phyloP scores from a whole-genome alignment of 2,329 filamentous ascomycete genomes.

The Penicillium janthinellum region DNA sequence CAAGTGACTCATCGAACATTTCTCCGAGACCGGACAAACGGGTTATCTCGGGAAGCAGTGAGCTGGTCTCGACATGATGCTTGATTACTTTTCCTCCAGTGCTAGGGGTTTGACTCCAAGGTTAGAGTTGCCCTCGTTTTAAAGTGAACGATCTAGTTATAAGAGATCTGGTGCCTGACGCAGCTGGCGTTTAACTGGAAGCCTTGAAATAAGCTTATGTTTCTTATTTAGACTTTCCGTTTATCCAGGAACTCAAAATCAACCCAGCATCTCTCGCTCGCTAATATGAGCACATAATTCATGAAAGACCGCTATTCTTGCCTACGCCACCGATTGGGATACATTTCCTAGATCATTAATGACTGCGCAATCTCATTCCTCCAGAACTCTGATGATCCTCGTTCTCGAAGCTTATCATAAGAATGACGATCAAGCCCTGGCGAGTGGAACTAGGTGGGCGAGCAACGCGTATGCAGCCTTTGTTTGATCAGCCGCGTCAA shows the following conservation, averaged over 20 bases:
- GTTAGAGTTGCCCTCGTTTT: not conserved
- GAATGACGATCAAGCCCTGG: not conserved
- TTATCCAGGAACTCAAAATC: not conserved
- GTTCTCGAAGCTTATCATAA: not conserved
- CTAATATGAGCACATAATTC: not conserved
- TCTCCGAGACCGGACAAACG: not conserved
- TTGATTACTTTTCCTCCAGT: not conserved
- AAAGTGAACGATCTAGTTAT: not conserved
- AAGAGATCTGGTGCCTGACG: not conserved
- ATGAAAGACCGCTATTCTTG: not conserved
- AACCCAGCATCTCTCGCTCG: not conserved
- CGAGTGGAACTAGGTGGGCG: not conserved
- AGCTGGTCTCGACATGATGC: not conserved
- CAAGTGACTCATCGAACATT: not conserved
- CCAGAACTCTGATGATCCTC: not conserved
- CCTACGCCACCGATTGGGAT: not conserved
- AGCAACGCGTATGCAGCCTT: not conserved
- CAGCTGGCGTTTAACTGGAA: not conserved
- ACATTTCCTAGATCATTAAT: not conserved
- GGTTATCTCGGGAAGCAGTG: not conserved
- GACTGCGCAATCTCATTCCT: not conserved
- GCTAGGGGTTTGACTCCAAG: not conserved
- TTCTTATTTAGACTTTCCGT: not conserved
- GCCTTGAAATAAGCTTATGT: not conserved
- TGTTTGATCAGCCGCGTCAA: not conserved